phyloP scores from a whole-genome alignment of 305 asterid genomes.

The Petunia hybrid region DNA sequence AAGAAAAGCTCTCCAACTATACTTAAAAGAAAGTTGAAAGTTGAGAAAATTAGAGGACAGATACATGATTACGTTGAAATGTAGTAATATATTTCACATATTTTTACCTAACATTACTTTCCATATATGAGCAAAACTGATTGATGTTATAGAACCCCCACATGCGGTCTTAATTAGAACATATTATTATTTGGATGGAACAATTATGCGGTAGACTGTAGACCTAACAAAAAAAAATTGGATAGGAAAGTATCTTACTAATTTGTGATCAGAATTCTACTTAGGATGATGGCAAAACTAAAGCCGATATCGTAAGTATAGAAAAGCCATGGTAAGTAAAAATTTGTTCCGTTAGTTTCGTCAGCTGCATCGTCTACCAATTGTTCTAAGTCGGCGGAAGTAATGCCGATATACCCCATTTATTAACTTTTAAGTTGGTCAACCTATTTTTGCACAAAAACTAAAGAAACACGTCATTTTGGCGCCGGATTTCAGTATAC shows the following conservation, averaged over 20 bases:
- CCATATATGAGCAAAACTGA: too few relatives aligned
- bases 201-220: neutral
- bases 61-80: neutral
- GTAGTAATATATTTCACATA: neutral
- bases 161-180: neutral
- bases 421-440: too few relatives aligned
- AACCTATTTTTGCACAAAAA: too few relatives aligned
- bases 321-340: too few relatives aligned
- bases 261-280: neutral
- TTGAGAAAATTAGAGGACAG: conserved; percentile 14
- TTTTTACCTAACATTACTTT: neutral
- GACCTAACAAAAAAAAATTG: neutral
- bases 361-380: too few relatives aligned
- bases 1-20: conserved; percentile 25
- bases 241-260: too few relatives aligned
- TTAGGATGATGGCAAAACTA: neutral
- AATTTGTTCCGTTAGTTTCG: too few relatives aligned
- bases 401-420: too few relatives aligned
- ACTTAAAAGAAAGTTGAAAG: neutral
- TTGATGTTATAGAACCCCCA: neutral
- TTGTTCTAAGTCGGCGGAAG: too few relatives aligned
- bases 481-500: too few relatives aligned
- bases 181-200: neutral
- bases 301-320: too few relatives aligned
- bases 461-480: too few relatives aligned